A percentile compares a stretch with the other conserved stretches of the same genome.
Evolutionary conservation across 345 rosid genomes (phyloP).

Genomic region (Cardamine chenopodiifolia): DNA sequence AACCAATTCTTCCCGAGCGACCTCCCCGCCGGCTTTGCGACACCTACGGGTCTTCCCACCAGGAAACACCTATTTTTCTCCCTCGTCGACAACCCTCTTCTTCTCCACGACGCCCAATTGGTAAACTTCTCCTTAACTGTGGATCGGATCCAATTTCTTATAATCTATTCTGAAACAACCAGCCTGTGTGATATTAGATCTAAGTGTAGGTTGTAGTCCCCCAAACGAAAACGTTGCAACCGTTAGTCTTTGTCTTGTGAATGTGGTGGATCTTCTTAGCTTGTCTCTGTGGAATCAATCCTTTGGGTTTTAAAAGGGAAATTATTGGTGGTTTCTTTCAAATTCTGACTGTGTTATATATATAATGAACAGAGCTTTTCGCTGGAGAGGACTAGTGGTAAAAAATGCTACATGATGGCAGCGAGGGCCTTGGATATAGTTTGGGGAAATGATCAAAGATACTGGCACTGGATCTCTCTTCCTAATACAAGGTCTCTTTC

Average conservation of each 20-base stretch:
- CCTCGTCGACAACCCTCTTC: constrained; percentile 53
- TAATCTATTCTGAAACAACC: no score
- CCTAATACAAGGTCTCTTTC: constrained; percentile 58
- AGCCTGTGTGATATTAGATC: no score
- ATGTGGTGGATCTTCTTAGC: no score
- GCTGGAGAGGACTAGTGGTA: constrained; percentile 63
- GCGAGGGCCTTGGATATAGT: constrained; percentile 70
- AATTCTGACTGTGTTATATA: background rate
- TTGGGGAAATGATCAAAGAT: constrained; percentile 56
- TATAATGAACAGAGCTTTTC: constrained; percentile 52
- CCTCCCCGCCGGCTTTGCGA: constrained; percentile 41
- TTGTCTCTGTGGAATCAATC: no score
- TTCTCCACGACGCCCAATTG: constrained; percentile 46
- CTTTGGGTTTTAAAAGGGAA: no score
- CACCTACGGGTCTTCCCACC: constrained; percentile 37
- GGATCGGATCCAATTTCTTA: no score
- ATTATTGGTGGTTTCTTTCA: background rate
- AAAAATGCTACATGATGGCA: constrained; percentile 56
- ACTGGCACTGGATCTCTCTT: constrained; percentile 65
- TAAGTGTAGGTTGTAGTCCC: no score
- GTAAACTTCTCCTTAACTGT: constrained; percentile 32
- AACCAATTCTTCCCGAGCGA: constrained; percentile 58
- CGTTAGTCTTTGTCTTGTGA: no score
- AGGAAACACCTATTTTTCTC: constrained; percentile 55
- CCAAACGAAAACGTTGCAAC: no score